Evolutionary conservation across 164 flowering plant genomes (phyloP), one percentile per base, ranked within the genome.

Genomic region (Liriodendron chinense): DNA sequence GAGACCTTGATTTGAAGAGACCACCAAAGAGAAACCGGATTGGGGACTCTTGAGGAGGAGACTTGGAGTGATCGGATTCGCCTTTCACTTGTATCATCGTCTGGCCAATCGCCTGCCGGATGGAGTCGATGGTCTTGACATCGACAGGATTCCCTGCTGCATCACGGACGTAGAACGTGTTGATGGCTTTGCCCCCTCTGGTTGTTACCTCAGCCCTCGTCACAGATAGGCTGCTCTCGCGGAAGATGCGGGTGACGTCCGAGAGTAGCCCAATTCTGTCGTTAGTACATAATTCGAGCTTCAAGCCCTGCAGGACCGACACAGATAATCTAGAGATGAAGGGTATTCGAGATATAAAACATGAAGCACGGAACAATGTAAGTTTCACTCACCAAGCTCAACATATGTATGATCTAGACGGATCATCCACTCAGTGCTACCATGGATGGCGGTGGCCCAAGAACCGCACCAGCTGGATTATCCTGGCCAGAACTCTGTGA

Each of bases 131-230:
- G 59, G 89, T 91, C 84, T 91, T 94, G 14, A 89, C 48, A 77
- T 91, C 96, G 16, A 92, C 92, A 1, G 93, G 90, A 76, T 86
- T 85, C 9, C 98, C 98, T 1, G 96, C 86, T 34, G 94, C 89
- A 82, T 85, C 97, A 9, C 92, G 79, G 23, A 96, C 99, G 72
- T 94, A 92, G 78, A 96, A 96, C 18, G 94, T 96, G 75, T 94
- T 94, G 2, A 90, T 62, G 47, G 99, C 99, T 80, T 92, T 92
- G 72, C 96, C 93, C 2, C 67, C 84, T 83, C 88, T 87, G 0
- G 99, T 96, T 18, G 93, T 69, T 20, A 96, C 95, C 77, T 93
- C 99, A 20, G 99, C 99, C 76, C 96, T 86, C 9, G 91, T 91
- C 47, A 96, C 96, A 23, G 90, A 82, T 12, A 96, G 89, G 85